A percentile compares a stretch with the other conserved stretches of the same genome.
Conservation (phyloP, 2,329 filamentous ascomycete genomes). For the Thielaviopsis populi region DNA sequence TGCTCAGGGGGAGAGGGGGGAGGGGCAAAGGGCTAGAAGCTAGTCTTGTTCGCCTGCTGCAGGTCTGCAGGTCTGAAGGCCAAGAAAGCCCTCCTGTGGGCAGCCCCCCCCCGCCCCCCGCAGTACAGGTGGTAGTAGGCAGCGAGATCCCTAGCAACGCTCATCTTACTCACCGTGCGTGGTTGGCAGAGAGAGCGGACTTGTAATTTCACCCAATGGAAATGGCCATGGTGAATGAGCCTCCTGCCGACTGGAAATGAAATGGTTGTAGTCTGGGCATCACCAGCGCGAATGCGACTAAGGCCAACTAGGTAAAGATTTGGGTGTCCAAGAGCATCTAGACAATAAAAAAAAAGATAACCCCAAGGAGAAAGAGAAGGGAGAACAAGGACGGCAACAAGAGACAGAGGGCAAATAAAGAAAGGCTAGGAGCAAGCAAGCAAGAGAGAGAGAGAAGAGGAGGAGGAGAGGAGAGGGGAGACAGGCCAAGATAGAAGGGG, state of each 20-base stretch:
- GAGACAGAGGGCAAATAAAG: neutral
- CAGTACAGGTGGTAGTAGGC: neutral
- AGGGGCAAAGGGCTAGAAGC: neutral
- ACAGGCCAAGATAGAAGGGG: neutral
- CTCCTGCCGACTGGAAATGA: neutral
- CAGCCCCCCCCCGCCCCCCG: neutral
- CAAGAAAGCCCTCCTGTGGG: neutral
- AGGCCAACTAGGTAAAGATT: neutral
- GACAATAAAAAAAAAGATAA: neutral
- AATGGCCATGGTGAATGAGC: neutral
- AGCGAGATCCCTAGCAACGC: neutral
- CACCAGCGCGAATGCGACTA: neutral
- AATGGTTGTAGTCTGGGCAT: neutral
- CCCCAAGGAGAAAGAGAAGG: neutral
- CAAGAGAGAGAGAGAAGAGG: too few relatives aligned
- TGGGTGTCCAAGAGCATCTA: neutral
- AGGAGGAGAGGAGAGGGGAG: neutral
- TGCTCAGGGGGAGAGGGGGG: neutral
- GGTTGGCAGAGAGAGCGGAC: neutral
- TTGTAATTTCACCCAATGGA: neutral
- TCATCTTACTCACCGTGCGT: slow-evolving; percentile 4
- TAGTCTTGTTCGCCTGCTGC: neutral
- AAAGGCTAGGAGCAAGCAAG: neutral
- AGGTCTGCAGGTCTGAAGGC: neutral
- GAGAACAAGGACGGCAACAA: too few relatives aligned